These are phyloP conservation scores for Dendrocalamus latiflorus DNA, from an alignment of 202 grass and related monocot species.

Conservation along the genomic window DNA sequence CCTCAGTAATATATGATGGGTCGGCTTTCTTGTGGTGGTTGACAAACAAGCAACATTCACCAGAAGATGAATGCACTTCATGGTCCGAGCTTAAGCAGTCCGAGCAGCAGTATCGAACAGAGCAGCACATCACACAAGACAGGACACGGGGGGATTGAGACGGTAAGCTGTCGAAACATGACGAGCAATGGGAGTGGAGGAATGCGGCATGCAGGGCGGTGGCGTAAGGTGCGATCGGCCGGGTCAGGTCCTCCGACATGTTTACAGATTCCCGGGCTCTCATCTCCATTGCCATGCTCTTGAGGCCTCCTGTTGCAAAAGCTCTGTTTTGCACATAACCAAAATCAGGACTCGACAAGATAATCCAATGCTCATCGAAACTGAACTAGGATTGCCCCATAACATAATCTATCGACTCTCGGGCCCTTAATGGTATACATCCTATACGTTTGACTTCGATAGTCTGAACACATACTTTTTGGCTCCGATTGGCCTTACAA, in stretches of 20 bases:
- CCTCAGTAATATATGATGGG: background rate
- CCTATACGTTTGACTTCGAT: no score
- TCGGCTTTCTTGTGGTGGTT: slow-evolving; percentile 1
- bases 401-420: background rate
- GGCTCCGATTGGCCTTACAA: no score
- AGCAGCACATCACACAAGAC: no score
- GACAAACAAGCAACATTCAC: slow-evolving; percentile 61
- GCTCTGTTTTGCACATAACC: background rate
- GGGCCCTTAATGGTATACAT: no score
- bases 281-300: slow-evolving; percentile 59
- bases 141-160: no score
- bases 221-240: slow-evolving; percentile 46
- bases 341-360: background rate
- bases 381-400: background rate
- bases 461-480: no score
- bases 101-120: no score
- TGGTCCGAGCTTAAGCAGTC: slow-evolving; percentile 38
- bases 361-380: background rate
- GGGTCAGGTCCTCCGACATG: slow-evolving; percentile 62
- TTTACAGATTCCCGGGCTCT: slow-evolving; percentile 31
- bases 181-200: no score
- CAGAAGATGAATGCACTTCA: slow-evolving; percentile 37
- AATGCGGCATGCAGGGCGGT: slow-evolving; percentile 48
- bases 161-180: no score
- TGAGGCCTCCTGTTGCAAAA: background rate